These are phyloP conservation scores for Aspergillus sojae DNA, from an alignment of 2,329 filamentous ascomycete species.

Conservation along the genomic window DNA sequence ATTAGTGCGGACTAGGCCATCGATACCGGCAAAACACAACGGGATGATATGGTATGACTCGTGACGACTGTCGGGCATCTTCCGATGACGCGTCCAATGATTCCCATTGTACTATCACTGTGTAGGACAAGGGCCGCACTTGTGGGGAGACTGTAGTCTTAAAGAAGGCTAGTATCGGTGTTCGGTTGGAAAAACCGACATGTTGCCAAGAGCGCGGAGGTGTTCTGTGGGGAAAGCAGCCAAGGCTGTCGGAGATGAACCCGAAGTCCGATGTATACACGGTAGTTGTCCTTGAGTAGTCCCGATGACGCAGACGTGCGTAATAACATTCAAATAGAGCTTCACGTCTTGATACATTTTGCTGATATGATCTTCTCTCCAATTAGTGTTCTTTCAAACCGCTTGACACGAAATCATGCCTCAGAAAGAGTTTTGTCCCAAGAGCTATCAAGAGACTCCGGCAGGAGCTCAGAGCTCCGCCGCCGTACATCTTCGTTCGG, in stretches of 20 bases:
- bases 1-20: neutral
- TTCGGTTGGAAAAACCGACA: slow-evolving; percentile 24
- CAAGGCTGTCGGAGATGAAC: slow-evolving; percentile 28
- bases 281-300: neutral
- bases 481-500: slow-evolving; percentile 48
- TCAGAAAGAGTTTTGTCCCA: slow-evolving; percentile 51
- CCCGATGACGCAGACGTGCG: neutral
- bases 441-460: slow-evolving; percentile 37
- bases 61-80: slow-evolving; percentile 18
- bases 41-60: neutral
- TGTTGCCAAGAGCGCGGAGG: slow-evolving; percentile 1
- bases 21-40: neutral
- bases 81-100: slow-evolving; percentile 25
- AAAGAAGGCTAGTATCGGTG: slow-evolving; percentile 20
- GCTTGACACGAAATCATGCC: slow-evolving; percentile 43
- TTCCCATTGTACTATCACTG: neutral
- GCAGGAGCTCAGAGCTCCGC: slow-evolving; percentile 24
- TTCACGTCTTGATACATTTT: neutral
- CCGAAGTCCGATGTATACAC: slow-evolving; percentile 33
- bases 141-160: slow-evolving; percentile 7
- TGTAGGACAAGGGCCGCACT: slow-evolving; percentile 2
- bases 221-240: neutral
- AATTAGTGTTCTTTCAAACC: neutral
- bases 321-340: slow-evolving; percentile 25
- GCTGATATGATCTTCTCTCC: neutral